Evolutionary conservation across 805 yeast species (phyloP), one percentile per base, ranked within the genome.

Genomic region (Candida boleticola): DNA sequence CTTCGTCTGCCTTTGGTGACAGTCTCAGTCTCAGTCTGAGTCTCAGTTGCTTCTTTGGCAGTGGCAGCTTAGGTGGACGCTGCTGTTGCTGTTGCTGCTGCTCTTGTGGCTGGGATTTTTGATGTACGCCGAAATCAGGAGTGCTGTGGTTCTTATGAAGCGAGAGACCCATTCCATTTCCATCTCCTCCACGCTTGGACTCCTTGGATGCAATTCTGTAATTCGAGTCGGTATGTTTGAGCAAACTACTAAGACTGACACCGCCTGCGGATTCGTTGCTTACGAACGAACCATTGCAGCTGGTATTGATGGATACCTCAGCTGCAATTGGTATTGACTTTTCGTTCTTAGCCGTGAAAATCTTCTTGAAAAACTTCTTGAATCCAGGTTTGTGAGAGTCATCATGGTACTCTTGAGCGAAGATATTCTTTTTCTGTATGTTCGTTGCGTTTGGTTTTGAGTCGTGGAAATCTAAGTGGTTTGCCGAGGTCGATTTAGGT

Each of bases 321-420:
- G 21, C 22, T 9, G 36, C 26, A 16, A 22, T 30, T 20, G 36
- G 41, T 16, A 21, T 16, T 9, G 16, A 11, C 25, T n/a, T 18
- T 31, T 30, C 37, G 13, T n/a, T 25, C 21, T 31, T 25, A 7
- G 22, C 26, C 22, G 36, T 22, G 35, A 39, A 31, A 9, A 32
- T 21, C 29, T 39, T 39, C 36, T 31, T 32, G 36, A 39, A 22
- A 21, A 39, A 26, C 5, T 18, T 31, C 14, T 39, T 32, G 18
- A 32, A 39, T 21, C 33, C 33, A 7, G 36, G 36, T 14, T 33
- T 33, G n/a, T 18, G 32, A 29, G 17, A 5, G 5, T 14, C 27
- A 23, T 7, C 7, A 11, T 29, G 32, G 17, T 29, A 11, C 13
- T 14, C 32, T 13, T 29, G 32, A 11, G 7, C 6, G 32, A 14